A percentile compares a stretch with the other conserved stretches of the same genome.
Evolutionary conservation across 345 rosid species (phyloP).

Genomic region (Euphorbia pulcherrima): DNA sequence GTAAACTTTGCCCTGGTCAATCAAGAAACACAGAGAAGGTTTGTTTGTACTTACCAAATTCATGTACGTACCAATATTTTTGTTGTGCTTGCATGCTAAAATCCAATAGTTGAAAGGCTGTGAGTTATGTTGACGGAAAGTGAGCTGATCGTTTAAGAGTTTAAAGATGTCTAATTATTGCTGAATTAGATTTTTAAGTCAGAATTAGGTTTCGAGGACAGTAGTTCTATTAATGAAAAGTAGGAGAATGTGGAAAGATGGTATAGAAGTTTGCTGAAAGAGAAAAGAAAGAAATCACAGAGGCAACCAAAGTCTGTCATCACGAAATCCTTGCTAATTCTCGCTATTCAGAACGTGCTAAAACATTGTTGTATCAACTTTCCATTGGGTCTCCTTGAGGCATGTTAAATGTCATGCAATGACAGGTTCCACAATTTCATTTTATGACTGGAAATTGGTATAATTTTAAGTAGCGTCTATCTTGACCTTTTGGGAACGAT

Average conservation of each 20-base stretch:
- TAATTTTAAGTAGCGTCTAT: background rate
- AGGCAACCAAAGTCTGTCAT: background rate
- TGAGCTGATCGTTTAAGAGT: background rate
- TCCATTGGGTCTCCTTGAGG: background rate
- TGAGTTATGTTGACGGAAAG: background rate
- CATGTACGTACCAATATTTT: slow-evolving; percentile 11
- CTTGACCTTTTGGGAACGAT: background rate
- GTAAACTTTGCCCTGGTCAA: slow-evolving; percentile 71
- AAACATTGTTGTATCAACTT: background rate
- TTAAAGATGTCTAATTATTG: background rate
- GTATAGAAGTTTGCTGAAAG: background rate
- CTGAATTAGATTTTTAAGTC: background rate
- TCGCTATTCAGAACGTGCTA: background rate
- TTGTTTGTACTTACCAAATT: slow-evolving; percentile 24
- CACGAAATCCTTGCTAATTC: background rate
- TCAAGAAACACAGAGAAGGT: slow-evolving; percentile 79
- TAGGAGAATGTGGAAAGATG: background rate
- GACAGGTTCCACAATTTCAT: background rate
- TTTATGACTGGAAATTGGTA: background rate
- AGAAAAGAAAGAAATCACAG: background rate
- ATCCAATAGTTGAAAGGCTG: background rate
- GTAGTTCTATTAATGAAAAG: background rate
- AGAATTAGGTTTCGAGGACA: background rate
- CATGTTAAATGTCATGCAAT: background rate
- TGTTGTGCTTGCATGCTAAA: slow-evolving; percentile 1